phyloP scores from a whole-genome alignment of 306 rosid species.

The Cucurbita argyrosperma region DNA sequence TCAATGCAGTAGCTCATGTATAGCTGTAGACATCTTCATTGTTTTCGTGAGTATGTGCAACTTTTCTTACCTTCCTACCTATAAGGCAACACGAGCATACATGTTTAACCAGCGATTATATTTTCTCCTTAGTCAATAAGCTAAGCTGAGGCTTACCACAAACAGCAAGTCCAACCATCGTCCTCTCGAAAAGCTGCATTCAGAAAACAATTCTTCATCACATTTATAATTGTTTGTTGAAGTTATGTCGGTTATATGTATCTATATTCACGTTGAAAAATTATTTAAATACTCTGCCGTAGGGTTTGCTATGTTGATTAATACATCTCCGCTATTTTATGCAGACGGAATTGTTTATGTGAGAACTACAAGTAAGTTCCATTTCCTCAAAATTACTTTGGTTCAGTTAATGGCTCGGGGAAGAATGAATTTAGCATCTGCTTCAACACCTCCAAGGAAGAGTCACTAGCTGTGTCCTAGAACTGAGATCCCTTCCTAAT shows the following conservation, averaged over 20 bases:
- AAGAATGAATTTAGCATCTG: neutral
- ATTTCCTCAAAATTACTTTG: neutral
- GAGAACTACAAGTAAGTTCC: slow-evolving; percentile 67
- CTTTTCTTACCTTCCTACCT: neutral
- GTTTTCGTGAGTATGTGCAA: neutral
- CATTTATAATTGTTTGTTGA: neutral
- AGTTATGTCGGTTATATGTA: neutral
- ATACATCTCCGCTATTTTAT: neutral
- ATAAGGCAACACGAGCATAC: neutral
- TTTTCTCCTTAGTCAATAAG: neutral
- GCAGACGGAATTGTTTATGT: slow-evolving; percentile 74
- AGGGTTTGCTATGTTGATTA: neutral
- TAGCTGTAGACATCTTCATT: neutral
- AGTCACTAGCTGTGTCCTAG: neutral
- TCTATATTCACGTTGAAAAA: neutral
- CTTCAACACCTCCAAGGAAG: neutral
- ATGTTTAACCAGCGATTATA: neutral
- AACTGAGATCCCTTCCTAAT: neutral
- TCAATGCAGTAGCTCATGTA: neutral
- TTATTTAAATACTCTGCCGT: neutral
- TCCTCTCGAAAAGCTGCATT: neutral
- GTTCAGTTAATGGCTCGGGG: neutral
- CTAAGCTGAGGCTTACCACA: neutral
- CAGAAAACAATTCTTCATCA: neutral
- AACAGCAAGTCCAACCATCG: neutral